A percentile compares a stretch with the other conserved stretches of the same genome.
Conservation (phyloP, 805 yeast genomes). For the Isabelozyma gotoi region DNA sequence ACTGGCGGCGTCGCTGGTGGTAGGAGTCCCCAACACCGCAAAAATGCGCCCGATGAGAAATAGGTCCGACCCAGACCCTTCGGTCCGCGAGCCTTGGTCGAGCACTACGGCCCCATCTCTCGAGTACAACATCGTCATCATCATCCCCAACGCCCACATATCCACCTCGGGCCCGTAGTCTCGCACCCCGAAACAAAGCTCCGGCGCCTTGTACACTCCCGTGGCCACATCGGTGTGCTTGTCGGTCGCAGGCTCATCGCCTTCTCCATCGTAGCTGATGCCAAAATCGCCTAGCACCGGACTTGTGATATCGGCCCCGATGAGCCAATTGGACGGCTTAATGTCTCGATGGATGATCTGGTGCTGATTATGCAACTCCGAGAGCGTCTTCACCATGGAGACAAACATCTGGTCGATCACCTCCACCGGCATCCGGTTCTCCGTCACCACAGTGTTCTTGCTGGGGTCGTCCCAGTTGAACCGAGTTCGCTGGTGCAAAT, state of each 20-base stretch:
- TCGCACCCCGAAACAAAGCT: slow-evolving; percentile 59
- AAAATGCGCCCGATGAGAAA: slow-evolving; percentile 56
- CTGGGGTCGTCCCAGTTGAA: slow-evolving; percentile 25
- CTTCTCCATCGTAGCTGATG: slow-evolving; percentile 30
- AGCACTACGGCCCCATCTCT: slow-evolving; percentile 29
- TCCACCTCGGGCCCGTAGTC: slow-evolving; percentile 59
- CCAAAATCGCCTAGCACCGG: slow-evolving; percentile 67
- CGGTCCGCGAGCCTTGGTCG: slow-evolving; percentile 30
- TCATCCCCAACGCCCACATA: slow-evolving; percentile 70
- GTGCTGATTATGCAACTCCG: slow-evolving; percentile 25
- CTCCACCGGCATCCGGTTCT: slow-evolving; percentile 12
- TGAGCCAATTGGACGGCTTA: slow-evolving; percentile 37
- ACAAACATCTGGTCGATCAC: slow-evolving; percentile 11
- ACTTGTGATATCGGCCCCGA: slow-evolving; percentile 14
- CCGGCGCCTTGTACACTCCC: slow-evolving; percentile 72
- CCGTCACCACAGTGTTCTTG: slow-evolving; percentile 7
- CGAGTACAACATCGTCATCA: slow-evolving; percentile 53
- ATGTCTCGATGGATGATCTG: slow-evolving; percentile 43
- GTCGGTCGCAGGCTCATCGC: slow-evolving; percentile 1
- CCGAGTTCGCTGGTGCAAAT: slow-evolving; percentile 17
- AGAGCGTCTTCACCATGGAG: slow-evolving; percentile 22
- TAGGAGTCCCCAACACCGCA: slow-evolving; percentile 62
- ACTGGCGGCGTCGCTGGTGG: slow-evolving; percentile 6
- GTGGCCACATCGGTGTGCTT: slow-evolving; percentile 63
- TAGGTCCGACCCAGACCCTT: slow-evolving; percentile 50